A percentile compares a stretch with the other conserved stretches of the same genome.
Conservation (phyloP, 805 yeast genomes). For the Teunomyces panamensis region DNA sequence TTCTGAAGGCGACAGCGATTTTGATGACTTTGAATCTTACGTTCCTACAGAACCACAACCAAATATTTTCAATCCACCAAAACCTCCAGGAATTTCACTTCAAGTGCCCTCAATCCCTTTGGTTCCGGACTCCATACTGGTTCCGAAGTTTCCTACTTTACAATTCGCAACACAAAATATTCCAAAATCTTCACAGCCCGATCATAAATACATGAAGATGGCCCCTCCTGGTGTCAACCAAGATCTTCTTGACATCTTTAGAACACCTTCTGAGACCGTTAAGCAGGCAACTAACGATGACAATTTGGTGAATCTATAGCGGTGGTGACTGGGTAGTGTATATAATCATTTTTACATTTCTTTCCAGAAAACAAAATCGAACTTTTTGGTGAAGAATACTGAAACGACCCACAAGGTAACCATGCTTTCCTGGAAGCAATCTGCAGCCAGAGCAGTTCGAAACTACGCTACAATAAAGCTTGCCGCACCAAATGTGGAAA, state of each 20-base stretch:
- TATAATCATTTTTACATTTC: background rate
- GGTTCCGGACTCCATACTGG: background rate
- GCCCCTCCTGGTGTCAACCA: slow-evolving; percentile 1
- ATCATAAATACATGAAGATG: slow-evolving; percentile 6
- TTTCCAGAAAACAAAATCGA: background rate
- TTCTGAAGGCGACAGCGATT: slow-evolving; percentile 15
- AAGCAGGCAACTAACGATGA: background rate
- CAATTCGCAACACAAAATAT: background rate
- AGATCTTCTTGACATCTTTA: slow-evolving; percentile 11
- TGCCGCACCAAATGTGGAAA: slow-evolving; percentile 9
- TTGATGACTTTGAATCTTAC: slow-evolving; percentile 20
- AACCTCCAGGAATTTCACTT: too few species aligned
- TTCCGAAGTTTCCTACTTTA: background rate
- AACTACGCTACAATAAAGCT: slow-evolving; percentile 1
- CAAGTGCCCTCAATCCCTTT: background rate
- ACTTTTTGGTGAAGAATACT: background rate
- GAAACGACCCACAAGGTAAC: background rate
- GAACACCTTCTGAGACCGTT: background rate
- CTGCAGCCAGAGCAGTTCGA: slow-evolving; percentile 1
- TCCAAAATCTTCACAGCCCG: background rate
- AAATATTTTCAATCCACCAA: background rate
- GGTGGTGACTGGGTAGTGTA: background rate
- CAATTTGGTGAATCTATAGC: background rate
- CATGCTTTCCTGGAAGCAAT: slow-evolving; percentile 2
- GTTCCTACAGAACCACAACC: slow-evolving; percentile 4